Conservation (phyloP, 1,139 yeast species). For the Zygoascus sp. region DNA sequence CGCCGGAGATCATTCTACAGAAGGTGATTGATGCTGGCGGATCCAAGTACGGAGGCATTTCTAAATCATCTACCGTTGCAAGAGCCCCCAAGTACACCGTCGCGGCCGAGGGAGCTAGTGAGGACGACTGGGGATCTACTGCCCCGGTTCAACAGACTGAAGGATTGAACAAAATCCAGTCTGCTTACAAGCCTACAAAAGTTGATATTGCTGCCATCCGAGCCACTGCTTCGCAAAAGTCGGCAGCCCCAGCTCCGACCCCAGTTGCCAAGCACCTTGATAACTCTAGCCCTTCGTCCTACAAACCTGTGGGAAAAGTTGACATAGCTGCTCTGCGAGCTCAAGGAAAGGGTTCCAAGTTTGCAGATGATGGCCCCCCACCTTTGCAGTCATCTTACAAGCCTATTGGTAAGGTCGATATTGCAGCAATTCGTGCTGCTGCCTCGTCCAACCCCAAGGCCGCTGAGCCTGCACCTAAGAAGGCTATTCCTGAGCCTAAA, state of each 20-base stretch:
- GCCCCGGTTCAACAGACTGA: slow-evolving; percentile 36
- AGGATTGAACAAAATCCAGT: slow-evolving; percentile 45
- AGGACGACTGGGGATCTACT: slow-evolving; percentile 59
- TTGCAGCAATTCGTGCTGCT: slow-evolving; percentile 43
- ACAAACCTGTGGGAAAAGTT: slow-evolving; percentile 56
- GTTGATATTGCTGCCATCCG: slow-evolving; percentile 44
- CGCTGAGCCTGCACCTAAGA: slow-evolving; percentile 11
- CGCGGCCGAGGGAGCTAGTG: slow-evolving; percentile 36
- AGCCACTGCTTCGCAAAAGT: slow-evolving; percentile 11
- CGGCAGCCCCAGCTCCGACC: slow-evolving; percentile 25
- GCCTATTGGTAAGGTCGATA: slow-evolving; percentile 57
- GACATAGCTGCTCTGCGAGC: slow-evolving; percentile 46
- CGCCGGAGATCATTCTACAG: slow-evolving; percentile 66
- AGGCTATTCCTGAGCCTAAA: slow-evolving; percentile 21
- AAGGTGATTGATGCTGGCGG: slow-evolving; percentile 91
- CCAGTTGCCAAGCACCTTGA: slow-evolving; percentile 24
- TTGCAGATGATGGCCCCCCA: slow-evolving; percentile 25
- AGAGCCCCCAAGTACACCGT: slow-evolving; percentile 35
- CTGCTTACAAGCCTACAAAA: slow-evolving; percentile 64
- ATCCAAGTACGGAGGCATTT: slow-evolving; percentile 72
- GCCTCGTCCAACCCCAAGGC: slow-evolving; percentile 31
- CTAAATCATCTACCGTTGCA: slow-evolving; percentile 25
- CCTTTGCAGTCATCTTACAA: slow-evolving; percentile 40
- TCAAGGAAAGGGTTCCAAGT: slow-evolving; percentile 33
- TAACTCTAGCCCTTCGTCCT: slow-evolving; percentile 40